Evolutionary conservation across 768 basidiomycete species (phyloP).

Genomic region (Macrolepiota albuminosa): DNA sequence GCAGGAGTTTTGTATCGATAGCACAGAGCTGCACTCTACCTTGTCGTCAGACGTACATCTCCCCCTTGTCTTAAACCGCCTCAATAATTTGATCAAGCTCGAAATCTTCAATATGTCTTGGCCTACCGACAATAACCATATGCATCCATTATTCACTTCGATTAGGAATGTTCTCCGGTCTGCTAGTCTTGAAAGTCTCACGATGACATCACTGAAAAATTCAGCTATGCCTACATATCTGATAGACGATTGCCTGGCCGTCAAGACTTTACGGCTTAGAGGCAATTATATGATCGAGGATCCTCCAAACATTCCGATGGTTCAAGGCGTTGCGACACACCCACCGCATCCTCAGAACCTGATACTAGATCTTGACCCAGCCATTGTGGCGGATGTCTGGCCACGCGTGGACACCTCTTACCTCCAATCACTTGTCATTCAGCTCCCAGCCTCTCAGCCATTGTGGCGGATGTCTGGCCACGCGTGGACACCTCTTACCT

Average conservation of each 20-base stretch:
- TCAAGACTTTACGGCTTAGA: neutral
- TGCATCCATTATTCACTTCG: neutral
- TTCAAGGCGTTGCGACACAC: neutral
- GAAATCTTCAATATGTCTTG: neutral
- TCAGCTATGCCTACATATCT: neutral
- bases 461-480: neutral
- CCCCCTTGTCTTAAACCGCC: neutral
- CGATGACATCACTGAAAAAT: neutral
- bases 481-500: slow-evolving; percentile 4
- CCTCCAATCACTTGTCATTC: slow-evolving; percentile 2
- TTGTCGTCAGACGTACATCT: neutral
- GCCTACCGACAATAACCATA: neutral
- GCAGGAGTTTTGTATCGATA: slow-evolving; percentile 1
- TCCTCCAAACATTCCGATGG: neutral
- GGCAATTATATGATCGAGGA: neutral
- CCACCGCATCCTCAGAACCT: neutral
- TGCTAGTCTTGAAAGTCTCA: neutral
- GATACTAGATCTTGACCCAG: neutral
- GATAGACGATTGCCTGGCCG: neutral
- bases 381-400: neutral
- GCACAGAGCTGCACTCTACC: neutral
- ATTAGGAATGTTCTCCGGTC: neutral
- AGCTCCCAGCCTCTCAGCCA: too few relatives aligned
- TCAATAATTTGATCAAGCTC: neutral
- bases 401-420: slow-evolving; percentile 1